Evolutionary conservation across 768 basidiomycete genomes (phyloP).

Genomic region (Lactarius trivialis): DNA sequence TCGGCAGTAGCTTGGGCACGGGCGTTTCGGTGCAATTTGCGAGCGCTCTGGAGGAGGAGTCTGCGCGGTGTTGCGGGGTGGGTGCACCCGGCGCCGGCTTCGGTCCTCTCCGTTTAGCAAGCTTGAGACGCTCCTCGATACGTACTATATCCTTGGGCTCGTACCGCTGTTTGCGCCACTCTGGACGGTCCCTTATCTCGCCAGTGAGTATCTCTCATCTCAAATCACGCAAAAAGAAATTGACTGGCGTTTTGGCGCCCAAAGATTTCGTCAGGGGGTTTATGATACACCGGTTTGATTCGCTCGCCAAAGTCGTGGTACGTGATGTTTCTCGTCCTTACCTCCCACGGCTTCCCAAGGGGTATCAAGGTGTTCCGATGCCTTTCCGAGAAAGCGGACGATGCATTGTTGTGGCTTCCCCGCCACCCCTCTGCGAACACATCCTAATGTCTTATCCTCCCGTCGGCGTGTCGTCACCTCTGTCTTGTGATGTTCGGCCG

Average conservation of each 20-base stretch:
- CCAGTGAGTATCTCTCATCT: slow-evolving; percentile 41
- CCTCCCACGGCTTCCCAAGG: too few species aligned
- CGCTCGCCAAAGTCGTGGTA: slow-evolving; percentile 54
- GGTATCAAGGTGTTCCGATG: too few species aligned
- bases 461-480: too few species aligned
- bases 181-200: slow-evolving; percentile 51
- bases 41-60: slow-evolving; percentile 34
- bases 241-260: background rate
- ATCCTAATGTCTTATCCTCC: too few species aligned
- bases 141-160: slow-evolving; percentile 58
- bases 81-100: too few species aligned
- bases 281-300: slow-evolving; percentile 54
- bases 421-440: too few species aligned
- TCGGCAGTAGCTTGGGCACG: slow-evolving; percentile 88
- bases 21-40: slow-evolving; percentile 52
- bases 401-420: too few species aligned
- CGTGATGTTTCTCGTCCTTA: too few species aligned
- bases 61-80: too few species aligned
- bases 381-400: too few species aligned
- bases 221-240: background rate
- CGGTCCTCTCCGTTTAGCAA: slow-evolving; percentile 38
- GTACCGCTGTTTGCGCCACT: slow-evolving; percentile 71
- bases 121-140: slow-evolving; percentile 46
- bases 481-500: too few species aligned
- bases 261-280: slow-evolving; percentile 50